Conservation (phyloP, 257 asterid species). For the Solanum virginianum region DNA sequence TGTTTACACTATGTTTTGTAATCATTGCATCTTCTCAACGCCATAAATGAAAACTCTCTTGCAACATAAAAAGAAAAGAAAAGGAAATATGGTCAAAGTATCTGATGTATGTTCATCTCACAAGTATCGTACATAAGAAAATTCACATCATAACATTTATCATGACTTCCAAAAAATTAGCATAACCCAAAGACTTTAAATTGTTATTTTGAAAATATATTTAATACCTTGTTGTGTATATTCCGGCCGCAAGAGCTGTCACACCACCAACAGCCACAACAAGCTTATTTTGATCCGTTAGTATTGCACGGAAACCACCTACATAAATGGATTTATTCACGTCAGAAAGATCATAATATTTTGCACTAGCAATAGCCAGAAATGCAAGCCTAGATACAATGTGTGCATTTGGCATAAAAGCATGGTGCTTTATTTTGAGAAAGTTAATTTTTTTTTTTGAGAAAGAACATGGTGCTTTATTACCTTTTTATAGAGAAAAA, state of each 20-base stretch:
- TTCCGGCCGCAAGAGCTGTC: slow-evolving; percentile 98
- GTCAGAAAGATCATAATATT: not conserved
- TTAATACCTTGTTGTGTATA: slow-evolving; percentile 82
- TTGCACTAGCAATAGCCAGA: not conserved
- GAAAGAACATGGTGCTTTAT: not conserved
- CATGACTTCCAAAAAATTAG: not conserved
- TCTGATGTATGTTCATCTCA: not conserved
- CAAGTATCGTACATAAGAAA: not conserved
- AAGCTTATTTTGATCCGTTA: slow-evolving; percentile 85
- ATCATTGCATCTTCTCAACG: not conserved
- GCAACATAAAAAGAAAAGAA: not conserved
- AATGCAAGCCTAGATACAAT: not conserved
- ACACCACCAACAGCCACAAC: slow-evolving; percentile 91
- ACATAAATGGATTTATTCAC: slow-evolving; percentile 8
- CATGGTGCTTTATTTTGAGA: not conserved
- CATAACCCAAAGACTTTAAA: not conserved
- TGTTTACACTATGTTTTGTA: not conserved
- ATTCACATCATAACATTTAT: not conserved
- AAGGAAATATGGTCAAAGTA: not conserved
- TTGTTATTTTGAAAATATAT: not conserved
- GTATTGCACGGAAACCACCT: slow-evolving; percentile 83
- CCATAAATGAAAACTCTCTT: not conserved
- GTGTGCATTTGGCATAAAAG: not conserved
- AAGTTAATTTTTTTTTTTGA: no score
- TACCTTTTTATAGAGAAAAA: not conserved